Evolutionary conservation across 495 filamentous ascomycete species (phyloP).

Genomic region (Penicillium crystallinum): DNA sequence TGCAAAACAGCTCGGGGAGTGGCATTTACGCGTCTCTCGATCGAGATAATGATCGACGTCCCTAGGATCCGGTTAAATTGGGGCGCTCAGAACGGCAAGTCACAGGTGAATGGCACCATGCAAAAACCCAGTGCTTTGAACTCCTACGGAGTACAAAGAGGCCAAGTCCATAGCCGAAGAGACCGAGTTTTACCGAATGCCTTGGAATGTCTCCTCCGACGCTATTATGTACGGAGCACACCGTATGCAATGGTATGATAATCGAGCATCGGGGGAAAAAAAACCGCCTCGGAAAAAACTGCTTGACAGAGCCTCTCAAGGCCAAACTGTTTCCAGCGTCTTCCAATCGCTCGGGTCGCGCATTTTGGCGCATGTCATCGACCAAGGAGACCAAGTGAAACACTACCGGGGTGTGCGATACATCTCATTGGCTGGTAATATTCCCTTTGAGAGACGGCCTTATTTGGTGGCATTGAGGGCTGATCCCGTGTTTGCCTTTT

Average conservation of each 20-base stretch:
- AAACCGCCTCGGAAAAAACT: too few relatives aligned
- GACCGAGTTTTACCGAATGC: too few relatives aligned
- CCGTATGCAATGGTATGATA: too few relatives aligned
- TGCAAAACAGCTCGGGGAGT: background rate
- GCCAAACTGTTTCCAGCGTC: background rate
- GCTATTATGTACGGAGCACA: background rate
- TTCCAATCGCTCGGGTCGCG: background rate
- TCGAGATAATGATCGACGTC: background rate
- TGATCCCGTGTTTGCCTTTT: too few relatives aligned
- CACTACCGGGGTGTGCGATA: background rate
- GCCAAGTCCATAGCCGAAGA: too few relatives aligned
- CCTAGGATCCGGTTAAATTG: background rate
- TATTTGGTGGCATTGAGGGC: too few relatives aligned
- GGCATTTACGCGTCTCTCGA: background rate
- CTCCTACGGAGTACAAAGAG: too few relatives aligned
- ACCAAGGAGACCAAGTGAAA: background rate
- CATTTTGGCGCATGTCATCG: slow-evolving; percentile 7
- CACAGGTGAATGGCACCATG: background rate
- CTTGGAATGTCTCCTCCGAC: too few relatives aligned
- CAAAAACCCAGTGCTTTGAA: too few relatives aligned
- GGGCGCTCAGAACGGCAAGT: too few relatives aligned
- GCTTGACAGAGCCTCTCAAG: too few relatives aligned
- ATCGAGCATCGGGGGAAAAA: too few relatives aligned
- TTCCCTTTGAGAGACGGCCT: background rate
- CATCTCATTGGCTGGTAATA: background rate